Base-by-base conservation (phyloP, 2,329 filamentous ascomycete species). In the Ophiostoma sp. region DNA sequence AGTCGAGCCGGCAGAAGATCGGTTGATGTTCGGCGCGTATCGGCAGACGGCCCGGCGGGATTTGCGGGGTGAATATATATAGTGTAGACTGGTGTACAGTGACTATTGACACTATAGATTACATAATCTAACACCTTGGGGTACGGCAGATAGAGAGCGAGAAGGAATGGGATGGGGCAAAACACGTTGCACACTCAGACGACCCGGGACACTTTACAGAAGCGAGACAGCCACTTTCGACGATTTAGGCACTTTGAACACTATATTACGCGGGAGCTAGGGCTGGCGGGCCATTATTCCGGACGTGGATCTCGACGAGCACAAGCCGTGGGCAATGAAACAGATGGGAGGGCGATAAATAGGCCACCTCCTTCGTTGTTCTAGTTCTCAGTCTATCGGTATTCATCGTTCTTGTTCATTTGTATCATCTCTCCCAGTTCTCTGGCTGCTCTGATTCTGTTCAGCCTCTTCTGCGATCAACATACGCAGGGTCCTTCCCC, bases 1-100 rank as follows among this genome's bases (percentile, higher is more conserved):
- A 67, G 44, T 14, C 58, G 3, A 18, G 2, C n/a, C 47, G 49
- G 49, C 49, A 55, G 49, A 55, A 55, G 49, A 27, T 55, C 49
- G 49, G 49, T 55, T 55, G 49, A 55, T 55, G 49, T 55, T 55
- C 49, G 49, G 49, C n/a, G 49, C n/a, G n/a, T 55, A 27, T 55
- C 49, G 49, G 49, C 18, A 55, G 16, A 55, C 49, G 49, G 49
- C 18, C 49, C 49, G 49, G 27, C 14, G 7, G 49, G 49, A 55
- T 27, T 27, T 55, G 49, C 49, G 49, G 49, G 49, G 49, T 55
- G 49, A 47, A 47, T 16, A 47, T 3, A 45, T n/a, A 2, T 47
- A 47, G 49, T 55, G 49, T n/a, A 36, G 5, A 36, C 49, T 45
- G 42, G 42, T 18, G 27, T 27, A 27, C 1, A 27, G 27, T 27